Evolutionary conservation across 345 rosid genomes (phyloP).

Genomic region (Gossypium mustelinum): DNA sequence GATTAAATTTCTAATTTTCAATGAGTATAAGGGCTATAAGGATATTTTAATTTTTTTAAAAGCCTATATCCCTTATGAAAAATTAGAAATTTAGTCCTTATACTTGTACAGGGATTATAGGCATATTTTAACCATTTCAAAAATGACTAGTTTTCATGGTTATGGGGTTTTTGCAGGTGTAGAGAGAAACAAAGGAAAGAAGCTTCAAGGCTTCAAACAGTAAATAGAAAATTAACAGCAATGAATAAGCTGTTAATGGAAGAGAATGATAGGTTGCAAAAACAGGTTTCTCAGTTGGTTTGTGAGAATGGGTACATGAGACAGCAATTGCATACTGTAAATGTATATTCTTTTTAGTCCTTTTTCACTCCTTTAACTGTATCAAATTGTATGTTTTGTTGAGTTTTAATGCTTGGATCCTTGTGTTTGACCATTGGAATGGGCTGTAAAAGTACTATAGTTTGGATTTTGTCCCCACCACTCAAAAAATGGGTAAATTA

Average conservation of each 20-base stretch:
- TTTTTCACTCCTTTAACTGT: background rate
- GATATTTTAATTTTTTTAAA: no score
- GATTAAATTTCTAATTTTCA: no score
- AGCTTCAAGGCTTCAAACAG: constrained; percentile 88
- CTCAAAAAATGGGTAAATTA: no score
- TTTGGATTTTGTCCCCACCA: background rate
- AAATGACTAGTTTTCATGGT: background rate
- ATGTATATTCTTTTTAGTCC: constrained; percentile 17
- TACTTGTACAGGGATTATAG: no score
- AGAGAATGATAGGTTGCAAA: constrained; percentile 95
- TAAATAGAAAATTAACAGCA: constrained; percentile 86
- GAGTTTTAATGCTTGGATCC: background rate
- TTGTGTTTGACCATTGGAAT: no score
- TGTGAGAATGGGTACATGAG: constrained; percentile 85
- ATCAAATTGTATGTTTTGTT: background rate
- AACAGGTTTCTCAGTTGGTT: constrained; percentile 97
- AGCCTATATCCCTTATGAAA: no score
- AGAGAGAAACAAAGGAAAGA: constrained; percentile 99
- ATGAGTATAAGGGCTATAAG: no score
- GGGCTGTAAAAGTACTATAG: no score
- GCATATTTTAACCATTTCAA: no score
- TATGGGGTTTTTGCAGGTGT: constrained; percentile 53
- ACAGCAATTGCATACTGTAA: constrained; percentile 80
- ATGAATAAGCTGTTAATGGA: constrained; percentile 99
- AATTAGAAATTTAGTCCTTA: no score